Conservation (phyloP, 306 rosid genomes). For the Corylus americana region DNA sequence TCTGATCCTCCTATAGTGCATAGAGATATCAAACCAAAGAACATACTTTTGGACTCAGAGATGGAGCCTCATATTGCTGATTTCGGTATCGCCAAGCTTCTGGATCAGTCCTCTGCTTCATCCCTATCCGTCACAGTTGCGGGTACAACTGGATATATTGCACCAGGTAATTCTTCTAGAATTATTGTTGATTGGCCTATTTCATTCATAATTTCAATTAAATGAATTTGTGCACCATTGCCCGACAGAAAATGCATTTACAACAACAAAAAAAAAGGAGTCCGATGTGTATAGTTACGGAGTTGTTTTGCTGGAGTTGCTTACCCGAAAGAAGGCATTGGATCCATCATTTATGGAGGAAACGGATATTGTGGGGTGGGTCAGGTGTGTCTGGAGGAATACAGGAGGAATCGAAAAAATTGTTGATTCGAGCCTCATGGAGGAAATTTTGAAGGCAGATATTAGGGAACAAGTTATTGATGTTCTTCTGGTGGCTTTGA, state of each 20-base stretch:
- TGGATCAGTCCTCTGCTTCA: slow-evolving; percentile 60
- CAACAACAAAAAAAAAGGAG: slow-evolving; percentile 45
- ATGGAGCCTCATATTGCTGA: slow-evolving; percentile 82
- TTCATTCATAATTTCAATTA: neutral
- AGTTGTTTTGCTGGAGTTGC: slow-evolving; percentile 74
- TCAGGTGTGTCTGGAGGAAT: slow-evolving; percentile 48
- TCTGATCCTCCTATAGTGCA: slow-evolving; percentile 80
- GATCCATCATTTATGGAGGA: slow-evolving; percentile 53
- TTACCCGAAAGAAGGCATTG: slow-evolving; percentile 65
- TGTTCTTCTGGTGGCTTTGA: slow-evolving; percentile 56
- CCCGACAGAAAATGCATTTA: slow-evolving; percentile 64
- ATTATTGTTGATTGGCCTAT: neutral
- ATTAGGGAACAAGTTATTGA: slow-evolving; percentile 42
- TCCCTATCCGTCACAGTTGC: slow-evolving; percentile 38
- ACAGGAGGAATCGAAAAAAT: slow-evolving; percentile 43
- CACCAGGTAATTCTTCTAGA: slow-evolving; percentile 59
- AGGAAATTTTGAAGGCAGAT: slow-evolving; percentile 43
- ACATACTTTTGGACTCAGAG: slow-evolving; percentile 76
- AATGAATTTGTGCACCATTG: slow-evolving; percentile 9
- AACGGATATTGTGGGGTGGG: slow-evolving; percentile 52
- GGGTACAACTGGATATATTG: slow-evolving; percentile 81
- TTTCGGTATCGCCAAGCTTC: slow-evolving; percentile 83
- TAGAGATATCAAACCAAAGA: slow-evolving; percentile 79
- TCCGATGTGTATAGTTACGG: slow-evolving; percentile 80
- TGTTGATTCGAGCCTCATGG: slow-evolving; percentile 53